phyloP scores from a whole-genome alignment of 257 asterid species.

The Jacaranda copaia region DNA sequence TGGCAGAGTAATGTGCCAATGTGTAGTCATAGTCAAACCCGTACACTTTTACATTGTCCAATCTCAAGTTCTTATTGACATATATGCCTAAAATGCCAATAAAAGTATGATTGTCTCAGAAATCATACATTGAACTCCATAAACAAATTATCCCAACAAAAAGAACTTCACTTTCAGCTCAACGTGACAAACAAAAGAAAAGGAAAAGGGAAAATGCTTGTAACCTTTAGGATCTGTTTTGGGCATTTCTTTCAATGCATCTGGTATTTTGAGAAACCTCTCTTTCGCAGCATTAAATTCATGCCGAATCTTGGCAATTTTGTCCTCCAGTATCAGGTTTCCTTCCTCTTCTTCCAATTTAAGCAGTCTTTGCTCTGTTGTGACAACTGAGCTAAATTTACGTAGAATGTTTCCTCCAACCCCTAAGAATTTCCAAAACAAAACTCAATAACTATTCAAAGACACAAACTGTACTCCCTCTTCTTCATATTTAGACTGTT shows the following conservation, averaged over 20 bases:
- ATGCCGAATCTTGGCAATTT: slow-evolving; percentile 61
- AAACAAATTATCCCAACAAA: slow-evolving; percentile 6
- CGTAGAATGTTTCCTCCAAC: slow-evolving; percentile 41
- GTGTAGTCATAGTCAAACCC: slow-evolving; percentile 99
- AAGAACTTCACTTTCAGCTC: slow-evolving; percentile 15
- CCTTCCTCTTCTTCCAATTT: slow-evolving; percentile 55
- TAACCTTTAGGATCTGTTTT: slow-evolving; percentile 88
- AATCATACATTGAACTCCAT: neutral
- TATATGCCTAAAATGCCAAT: slow-evolving; percentile 72
- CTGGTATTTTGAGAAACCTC: slow-evolving; percentile 73
- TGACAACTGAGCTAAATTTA: slow-evolving; percentile 48
- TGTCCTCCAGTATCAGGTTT: slow-evolving; percentile 50
- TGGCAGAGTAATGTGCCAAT: slow-evolving; percentile 92
- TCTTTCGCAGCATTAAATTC: slow-evolving; percentile 73
- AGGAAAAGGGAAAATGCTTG: neutral
- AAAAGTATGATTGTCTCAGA: slow-evolving; percentile 38
- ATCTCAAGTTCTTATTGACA: slow-evolving; percentile 84
- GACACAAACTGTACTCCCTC: neutral
- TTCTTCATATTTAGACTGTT: neutral
- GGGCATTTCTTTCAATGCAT: slow-evolving; percentile 73
- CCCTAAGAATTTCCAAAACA: slow-evolving; percentile 45
- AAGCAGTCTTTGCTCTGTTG: slow-evolving; percentile 47
- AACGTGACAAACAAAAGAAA: neutral
- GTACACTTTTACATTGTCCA: slow-evolving; percentile 86
- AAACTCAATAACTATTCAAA: slow-evolving; percentile 29